Base-by-base conservation (phyloP, 2,329 filamentous ascomycete species). In the Botrytis sinoallii region DNA sequence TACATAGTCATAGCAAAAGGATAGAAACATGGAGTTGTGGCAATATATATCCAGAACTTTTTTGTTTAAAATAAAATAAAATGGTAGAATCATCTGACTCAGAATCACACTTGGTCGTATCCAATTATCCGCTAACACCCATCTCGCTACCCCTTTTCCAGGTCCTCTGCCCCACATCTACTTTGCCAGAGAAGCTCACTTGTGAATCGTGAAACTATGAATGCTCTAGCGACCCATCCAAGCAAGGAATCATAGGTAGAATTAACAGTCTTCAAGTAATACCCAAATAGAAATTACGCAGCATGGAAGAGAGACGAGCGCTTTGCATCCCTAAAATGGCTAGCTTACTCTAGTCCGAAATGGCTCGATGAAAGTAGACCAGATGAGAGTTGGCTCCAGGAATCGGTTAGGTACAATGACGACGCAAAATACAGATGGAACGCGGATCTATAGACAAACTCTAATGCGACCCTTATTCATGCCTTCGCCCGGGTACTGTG, bases 241-340 rank as follows among this genome's bases (percentile, higher is more conserved):
- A n/a, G 10, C 25, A 52, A n/a, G 25, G 0, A 22, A 3, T 1
- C 10, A 52, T 4, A 7, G 48, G 12, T n/a, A n/a, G 10, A 0
- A n/a, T 52, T 4, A 1, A 52, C 25, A 52, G 48, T 16, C 1
- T 52, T 14, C 25, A 16, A 52, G 0, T n/a, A n/a, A 16, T 14
- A 14, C 12, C 48, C 12, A n/a, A n/a, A 16, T 7, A 12, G 25
- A 16, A 7, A n/a, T 14, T 25, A n/a, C 4, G 25, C 25, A 52
- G 48, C 25, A n/a, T n/a, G 48, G 12, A n/a, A 52, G 25, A n/a
- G 25, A n/a, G 22, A 3, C 25, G 48, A 52, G 25, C 12, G 48
- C 22, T 10, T 22, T 48, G 8, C 8, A n/a, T 4, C 25, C 25
- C 46, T 6, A 12, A 52, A n/a, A 14, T 12, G 5, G 7, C 3